Evolutionary conservation across 805 yeast species (phyloP).

Genomic region (Ascoidea asiatica): DNA sequence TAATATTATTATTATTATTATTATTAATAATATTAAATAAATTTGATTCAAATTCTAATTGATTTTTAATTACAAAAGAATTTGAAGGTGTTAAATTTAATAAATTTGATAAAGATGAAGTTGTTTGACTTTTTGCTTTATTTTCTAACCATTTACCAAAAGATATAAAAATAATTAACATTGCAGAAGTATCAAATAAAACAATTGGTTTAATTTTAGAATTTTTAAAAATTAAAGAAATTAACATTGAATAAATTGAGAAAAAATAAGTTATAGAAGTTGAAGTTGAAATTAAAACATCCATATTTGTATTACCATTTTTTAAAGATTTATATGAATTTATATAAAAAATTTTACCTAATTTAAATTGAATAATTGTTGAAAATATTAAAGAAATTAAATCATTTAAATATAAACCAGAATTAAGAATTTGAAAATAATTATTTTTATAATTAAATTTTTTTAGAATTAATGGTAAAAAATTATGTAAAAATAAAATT

Average conservation of each 20-base stretch:
- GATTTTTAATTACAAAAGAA: conserved; percentile 48
- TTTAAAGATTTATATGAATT: conserved; percentile 53
- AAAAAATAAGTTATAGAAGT: conserved; percentile 68
- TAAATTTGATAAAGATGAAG: conserved; percentile 72
- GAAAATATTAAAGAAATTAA: conserved; percentile 45
- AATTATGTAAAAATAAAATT: conserved; percentile 34
- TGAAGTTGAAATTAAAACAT: conserved; percentile 72
- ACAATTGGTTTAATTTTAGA: conserved; percentile 34
- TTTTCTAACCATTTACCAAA: conserved; percentile 88
- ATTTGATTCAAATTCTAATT: conserved; percentile 6
- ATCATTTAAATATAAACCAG: conserved; percentile 56
- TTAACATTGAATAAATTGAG: conserved; percentile 49
- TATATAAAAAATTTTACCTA: conserved; percentile 57
- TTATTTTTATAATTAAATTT: conserved; percentile 8
- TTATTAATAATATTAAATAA: not conserved
- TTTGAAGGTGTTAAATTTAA: conserved; percentile 69
- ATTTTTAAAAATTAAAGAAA: conserved; percentile 28
- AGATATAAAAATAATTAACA: conserved; percentile 74
- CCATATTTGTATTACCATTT: conserved; percentile 80
- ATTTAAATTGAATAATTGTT: conserved; percentile 43
- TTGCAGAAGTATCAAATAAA: conserved; percentile 74
- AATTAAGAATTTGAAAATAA: conserved; percentile 29
- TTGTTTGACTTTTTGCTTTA: conserved; percentile 86
- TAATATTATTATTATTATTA: not conserved
- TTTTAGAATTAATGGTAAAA: conserved; percentile 17